Evolutionary conservation across 108 stramenopile species (phyloP).

Genomic region (Nannochloropsis oceanica): DNA sequence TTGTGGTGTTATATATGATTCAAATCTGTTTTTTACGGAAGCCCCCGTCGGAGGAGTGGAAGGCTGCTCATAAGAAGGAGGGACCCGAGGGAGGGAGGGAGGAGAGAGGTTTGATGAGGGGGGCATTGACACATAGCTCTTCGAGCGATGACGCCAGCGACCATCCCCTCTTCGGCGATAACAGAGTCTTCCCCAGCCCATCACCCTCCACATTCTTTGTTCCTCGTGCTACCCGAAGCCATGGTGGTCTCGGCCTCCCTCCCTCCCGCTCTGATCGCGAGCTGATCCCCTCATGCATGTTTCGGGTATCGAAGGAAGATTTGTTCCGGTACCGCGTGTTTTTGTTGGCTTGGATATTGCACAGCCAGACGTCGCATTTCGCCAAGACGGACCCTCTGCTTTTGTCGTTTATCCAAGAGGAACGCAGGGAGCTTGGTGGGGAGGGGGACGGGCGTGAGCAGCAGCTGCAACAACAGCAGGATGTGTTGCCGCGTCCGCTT

Average conservation of each 20-base stretch:
- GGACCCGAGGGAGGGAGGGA: too few relatives aligned
- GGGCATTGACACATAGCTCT: too few relatives aligned
- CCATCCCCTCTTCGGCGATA: too few relatives aligned
- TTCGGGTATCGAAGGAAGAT: neutral
- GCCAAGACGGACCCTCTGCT: neutral
- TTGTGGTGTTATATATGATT: neutral
- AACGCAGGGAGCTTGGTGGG: neutral
- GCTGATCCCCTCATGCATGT: neutral
- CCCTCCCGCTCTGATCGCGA: neutral
- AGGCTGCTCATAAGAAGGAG: too few relatives aligned
- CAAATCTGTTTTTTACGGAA: neutral
- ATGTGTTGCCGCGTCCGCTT: too few relatives aligned
- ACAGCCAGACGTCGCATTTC: neutral
- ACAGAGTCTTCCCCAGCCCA: too few relatives aligned
- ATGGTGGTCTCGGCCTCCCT: too few relatives aligned
- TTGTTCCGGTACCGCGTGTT: neutral
- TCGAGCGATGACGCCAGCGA: too few relatives aligned
- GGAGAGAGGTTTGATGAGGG: too few relatives aligned
- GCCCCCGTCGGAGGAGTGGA: neutral
- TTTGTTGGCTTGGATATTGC: neutral
- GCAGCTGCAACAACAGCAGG: neutral
- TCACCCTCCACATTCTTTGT: too few relatives aligned
- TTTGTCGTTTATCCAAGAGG: neutral
- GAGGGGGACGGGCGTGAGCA: neutral
- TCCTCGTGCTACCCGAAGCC: too few relatives aligned